Evolutionary conservation across 257 asterid genomes (phyloP).

Genomic region (Petunia secreta): DNA sequence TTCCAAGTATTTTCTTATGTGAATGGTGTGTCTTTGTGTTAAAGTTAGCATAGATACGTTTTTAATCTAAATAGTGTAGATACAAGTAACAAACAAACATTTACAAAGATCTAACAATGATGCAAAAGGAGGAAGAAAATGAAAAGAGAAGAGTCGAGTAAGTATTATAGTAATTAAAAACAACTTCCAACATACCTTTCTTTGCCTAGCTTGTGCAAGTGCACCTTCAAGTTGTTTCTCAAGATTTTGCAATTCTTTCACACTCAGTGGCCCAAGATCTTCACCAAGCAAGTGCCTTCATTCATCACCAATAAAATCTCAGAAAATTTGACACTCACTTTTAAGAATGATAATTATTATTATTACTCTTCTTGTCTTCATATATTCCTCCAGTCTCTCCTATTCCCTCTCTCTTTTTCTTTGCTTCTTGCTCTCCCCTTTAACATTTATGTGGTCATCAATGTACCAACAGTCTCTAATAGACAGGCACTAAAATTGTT

Average conservation of each 20-base stretch:
- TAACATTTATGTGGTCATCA: no score
- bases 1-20: not conserved
- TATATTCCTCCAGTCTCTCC: no score
- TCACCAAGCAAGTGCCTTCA: conserved; percentile 93
- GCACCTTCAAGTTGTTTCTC: conserved; percentile 94
- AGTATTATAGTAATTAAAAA: not conserved
- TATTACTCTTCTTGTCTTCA: no score
- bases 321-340: not conserved
- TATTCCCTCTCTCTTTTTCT: no score
- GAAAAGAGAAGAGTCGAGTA: not conserved
- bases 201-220: conserved; percentile 82
- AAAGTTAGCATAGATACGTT: not conserved
- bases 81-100: not conserved
- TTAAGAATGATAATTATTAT: not conserved
- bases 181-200: conserved; percentile 57
- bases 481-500: no score
- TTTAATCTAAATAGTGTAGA: not conserved
- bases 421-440: no score
- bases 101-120: no score
- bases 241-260: conserved; percentile 86
- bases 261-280: conserved; percentile 81
- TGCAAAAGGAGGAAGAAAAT: not conserved
- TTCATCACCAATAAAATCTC: conserved; percentile 6
- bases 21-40: not conserved
- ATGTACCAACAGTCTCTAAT: no score